Evolutionary conservation across 345 rosid species (phyloP).

Genomic region (Pistacia vera): DNA sequence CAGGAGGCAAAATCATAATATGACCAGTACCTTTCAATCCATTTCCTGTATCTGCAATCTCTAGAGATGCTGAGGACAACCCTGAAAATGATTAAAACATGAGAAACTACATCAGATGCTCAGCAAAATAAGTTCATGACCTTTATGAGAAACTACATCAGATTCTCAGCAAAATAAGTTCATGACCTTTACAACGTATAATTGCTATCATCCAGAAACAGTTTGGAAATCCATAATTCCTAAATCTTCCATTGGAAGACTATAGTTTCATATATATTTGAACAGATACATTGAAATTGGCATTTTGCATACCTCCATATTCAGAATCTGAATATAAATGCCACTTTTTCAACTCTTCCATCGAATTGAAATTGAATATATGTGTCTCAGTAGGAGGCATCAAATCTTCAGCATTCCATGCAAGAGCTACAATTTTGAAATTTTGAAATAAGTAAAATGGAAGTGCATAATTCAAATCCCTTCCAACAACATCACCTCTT

Average conservation of each 20-base stretch:
- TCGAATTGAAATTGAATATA: slow-evolving; percentile 74
- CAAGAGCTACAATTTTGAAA: slow-evolving; percentile 53
- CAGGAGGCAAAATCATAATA: background rate
- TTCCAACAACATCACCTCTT: background rate
- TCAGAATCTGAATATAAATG: slow-evolving; percentile 93
- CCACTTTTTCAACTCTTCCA: slow-evolving; percentile 83
- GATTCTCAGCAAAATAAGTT: background rate
- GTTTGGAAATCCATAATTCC: background rate
- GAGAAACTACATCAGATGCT: background rate
- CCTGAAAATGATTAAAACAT: slow-evolving; percentile 45
- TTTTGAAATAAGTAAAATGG: slow-evolving; percentile 7
- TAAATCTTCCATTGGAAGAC: background rate
- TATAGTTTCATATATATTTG: background rate
- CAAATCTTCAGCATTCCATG: slow-evolving; percentile 85
- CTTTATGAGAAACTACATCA: background rate
- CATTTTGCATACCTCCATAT: slow-evolving; percentile 68
- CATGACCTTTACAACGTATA: background rate
- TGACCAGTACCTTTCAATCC: slow-evolving; percentile 49
- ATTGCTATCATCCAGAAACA: background rate
- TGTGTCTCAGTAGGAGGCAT: slow-evolving; percentile 75
- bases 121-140: background rate
- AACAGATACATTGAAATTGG: background rate
- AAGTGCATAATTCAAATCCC: background rate
- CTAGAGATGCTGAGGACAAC: slow-evolving; percentile 84
- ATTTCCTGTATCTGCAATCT: slow-evolving; percentile 53